A percentile compares a stretch with the other conserved stretches of the same genome.
Conservation (phyloP, 2,329 filamentous ascomycete genomes). For the Sporothrix pseudoabietina region DNA sequence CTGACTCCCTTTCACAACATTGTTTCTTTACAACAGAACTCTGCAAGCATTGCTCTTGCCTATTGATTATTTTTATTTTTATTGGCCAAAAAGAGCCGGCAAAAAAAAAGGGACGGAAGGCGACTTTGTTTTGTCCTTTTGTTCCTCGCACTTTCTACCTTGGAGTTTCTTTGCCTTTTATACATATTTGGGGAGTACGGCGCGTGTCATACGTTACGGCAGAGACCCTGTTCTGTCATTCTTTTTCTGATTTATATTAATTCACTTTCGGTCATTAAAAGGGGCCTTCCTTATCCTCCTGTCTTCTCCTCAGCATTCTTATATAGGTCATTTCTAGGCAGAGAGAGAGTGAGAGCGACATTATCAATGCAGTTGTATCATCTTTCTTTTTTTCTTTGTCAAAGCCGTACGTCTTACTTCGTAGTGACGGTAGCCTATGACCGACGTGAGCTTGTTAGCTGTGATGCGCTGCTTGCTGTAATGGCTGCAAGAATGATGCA, state of each 20-base stretch:
- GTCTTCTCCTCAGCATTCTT: not conserved
- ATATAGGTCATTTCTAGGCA: constrained; percentile 5
- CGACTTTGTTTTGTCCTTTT: not conserved
- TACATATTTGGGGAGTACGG: constrained; percentile 21
- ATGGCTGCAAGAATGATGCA: constrained; percentile 17
- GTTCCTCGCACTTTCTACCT: not conserved
- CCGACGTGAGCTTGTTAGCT: not conserved
- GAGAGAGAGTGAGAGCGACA: not conserved
- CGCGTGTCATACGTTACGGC: not conserved
- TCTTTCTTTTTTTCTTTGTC: not conserved
- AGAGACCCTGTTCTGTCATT: not conserved
- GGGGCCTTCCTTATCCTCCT: not conserved
- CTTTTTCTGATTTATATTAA: not conserved
- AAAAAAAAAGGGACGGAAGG: not conserved
- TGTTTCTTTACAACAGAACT: not conserved
- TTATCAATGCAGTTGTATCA: constrained; percentile 17
- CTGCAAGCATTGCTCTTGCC: not conserved
- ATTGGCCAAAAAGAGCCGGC: not conserved
- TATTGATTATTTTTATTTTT: not conserved
- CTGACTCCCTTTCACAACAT: not conserved
- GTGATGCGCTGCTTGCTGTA: not conserved
- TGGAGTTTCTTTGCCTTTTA: constrained; percentile 13
- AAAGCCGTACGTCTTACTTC: not conserved
- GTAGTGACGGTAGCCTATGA: not conserved
- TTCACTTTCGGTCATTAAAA: not conserved